Evolutionary conservation across 1,284 basidiomycete species (phyloP).

Genomic region (Inonotus hispidus): DNA sequence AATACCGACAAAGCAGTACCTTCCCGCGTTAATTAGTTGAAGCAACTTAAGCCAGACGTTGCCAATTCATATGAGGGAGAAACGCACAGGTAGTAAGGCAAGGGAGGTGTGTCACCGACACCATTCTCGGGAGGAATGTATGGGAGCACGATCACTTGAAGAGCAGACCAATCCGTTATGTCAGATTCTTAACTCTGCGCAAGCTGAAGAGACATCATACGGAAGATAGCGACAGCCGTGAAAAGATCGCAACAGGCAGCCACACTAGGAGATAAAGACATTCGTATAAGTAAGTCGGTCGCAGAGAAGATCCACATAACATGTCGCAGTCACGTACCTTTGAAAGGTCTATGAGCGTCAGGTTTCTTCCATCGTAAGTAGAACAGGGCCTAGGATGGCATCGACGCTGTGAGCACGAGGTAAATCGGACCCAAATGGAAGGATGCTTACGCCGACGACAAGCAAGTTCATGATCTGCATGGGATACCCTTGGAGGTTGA

Average conservation of each 20-base stretch:
- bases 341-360: slow-evolving; percentile 46
- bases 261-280: slow-evolving; percentile 37
- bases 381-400: slow-evolving; percentile 43
- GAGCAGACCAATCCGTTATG: not conserved
- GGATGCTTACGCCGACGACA: slow-evolving; percentile 40
- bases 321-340: slow-evolving; percentile 30
- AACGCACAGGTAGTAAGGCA: slow-evolving; percentile 53
- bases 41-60: not conserved
- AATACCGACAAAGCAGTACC: slow-evolving; percentile 54
- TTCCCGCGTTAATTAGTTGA: slow-evolving; percentile 18
- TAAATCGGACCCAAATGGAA: not conserved
- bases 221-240: slow-evolving; percentile 45
- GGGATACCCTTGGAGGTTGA: slow-evolving; percentile 56
- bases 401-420: not conserved
- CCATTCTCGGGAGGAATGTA: slow-evolving; percentile 50
- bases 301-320: not conserved
- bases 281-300: not conserved
- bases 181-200: not conserved
- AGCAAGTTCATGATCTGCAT: slow-evolving; percentile 51
- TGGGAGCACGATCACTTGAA: slow-evolving; percentile 46
- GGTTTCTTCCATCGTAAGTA: slow-evolving; percentile 50
- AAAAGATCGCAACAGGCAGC: slow-evolving; percentile 54
- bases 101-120: slow-evolving; percentile 52
- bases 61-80: not conserved
- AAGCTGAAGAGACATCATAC: slow-evolving; percentile 28